phyloP scores from a whole-genome alignment of 108 stramenopile species.

The Chaetoceros tenuissimus region DNA sequence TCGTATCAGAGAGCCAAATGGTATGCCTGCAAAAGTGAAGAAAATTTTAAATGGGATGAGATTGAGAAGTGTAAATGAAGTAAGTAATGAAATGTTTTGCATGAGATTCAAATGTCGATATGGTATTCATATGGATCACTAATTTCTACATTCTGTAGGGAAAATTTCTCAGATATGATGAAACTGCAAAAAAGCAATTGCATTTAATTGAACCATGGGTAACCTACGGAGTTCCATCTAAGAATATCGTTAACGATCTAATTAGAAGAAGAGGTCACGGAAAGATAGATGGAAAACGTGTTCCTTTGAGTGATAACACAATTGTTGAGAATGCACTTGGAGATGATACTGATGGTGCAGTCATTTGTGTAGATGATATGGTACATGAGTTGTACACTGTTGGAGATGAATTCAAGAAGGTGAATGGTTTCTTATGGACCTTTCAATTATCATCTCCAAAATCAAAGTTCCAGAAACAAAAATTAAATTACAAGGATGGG shows the following conservation, averaged over 20 bases:
- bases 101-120: neutral
- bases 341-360: slow-evolving; percentile 31
- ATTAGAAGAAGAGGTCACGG: slow-evolving; percentile 65
- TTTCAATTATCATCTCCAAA: slow-evolving; percentile 61
- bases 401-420: slow-evolving; percentile 28
- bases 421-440: slow-evolving; percentile 65
- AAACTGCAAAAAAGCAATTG: slow-evolving; percentile 37
- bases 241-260: slow-evolving; percentile 63
- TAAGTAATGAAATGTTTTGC: neutral
- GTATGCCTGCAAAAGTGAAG: slow-evolving; percentile 35
- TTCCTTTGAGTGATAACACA: slow-evolving; percentile 75
- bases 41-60: slow-evolving; percentile 44
- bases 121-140: neutral
- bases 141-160: slow-evolving; percentile 15
- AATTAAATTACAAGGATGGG: slow-evolving; percentile 59
- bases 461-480: slow-evolving; percentile 69
- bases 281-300: slow-evolving; percentile 51
- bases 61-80: slow-evolving; percentile 46
- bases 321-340: slow-evolving; percentile 72
- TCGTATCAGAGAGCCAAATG: slow-evolving; percentile 57
- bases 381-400: slow-evolving; percentile 51
- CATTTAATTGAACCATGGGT: slow-evolving; percentile 83
- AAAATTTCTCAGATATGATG: slow-evolving; percentile 66
- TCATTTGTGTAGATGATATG: slow-evolving; percentile 87
- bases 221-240: slow-evolving; percentile 62